Evolutionary conservation across 2,329 filamentous ascomycete species (phyloP).

Genomic region (Phialemoniopsis sp.): DNA sequence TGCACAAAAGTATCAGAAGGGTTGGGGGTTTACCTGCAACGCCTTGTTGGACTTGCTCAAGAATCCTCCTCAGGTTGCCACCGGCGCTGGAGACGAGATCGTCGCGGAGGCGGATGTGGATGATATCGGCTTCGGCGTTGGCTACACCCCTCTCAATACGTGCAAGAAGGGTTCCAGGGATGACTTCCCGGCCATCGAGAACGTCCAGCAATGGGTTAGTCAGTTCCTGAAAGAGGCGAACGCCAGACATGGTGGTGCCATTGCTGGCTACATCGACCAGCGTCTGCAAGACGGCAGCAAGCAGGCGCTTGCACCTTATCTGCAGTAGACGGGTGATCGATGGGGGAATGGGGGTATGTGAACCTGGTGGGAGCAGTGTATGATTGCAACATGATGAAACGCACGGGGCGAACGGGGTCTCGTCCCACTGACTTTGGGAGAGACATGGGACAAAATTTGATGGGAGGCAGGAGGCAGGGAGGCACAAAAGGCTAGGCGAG

Average conservation of each 20-base stretch:
- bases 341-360: too few species aligned
- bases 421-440: too few species aligned
- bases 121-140: slow-evolving; percentile 90
- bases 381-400: too few species aligned
- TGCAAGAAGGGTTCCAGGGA: slow-evolving; percentile 73
- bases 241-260: slow-evolving; percentile 63
- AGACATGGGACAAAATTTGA: too few species aligned
- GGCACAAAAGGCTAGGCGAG: too few species aligned
- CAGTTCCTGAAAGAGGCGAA: slow-evolving; percentile 76
- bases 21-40: slow-evolving; percentile 88
- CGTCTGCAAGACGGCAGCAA: slow-evolving; percentile 62
- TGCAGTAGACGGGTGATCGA: slow-evolving; percentile 24
- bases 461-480: too few species aligned
- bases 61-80: slow-evolving; percentile 71
- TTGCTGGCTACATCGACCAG: slow-evolving; percentile 68
- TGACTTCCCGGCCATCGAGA: slow-evolving; percentile 79
- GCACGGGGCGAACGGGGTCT: too few species aligned
- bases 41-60: slow-evolving; percentile 84
- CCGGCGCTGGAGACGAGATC: slow-evolving; percentile 66
- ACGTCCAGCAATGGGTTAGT: slow-evolving; percentile 82
- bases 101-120: slow-evolving; percentile 89
- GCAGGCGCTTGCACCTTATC: slow-evolving; percentile 46
- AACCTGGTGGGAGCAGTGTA: too few species aligned
- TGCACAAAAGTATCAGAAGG: slow-evolving; percentile 75
- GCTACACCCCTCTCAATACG: slow-evolving; percentile 90